A percentile compares a stretch with the other conserved stretches of the same genome.
Conservation (phyloP, 805 yeast genomes). For the Torulaspora maleeae region DNA sequence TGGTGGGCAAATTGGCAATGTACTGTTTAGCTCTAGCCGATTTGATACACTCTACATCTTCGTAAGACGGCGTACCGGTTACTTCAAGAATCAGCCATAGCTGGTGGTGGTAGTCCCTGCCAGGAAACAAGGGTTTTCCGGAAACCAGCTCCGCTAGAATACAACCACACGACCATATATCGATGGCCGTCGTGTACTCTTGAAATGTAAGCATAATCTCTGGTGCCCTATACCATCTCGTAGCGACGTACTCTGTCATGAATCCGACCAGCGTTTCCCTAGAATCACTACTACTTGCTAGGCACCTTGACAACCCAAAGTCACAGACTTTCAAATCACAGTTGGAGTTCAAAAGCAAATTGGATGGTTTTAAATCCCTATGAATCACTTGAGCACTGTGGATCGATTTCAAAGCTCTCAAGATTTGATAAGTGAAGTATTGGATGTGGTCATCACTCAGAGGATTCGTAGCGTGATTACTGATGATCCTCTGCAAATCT, state of each 20-base stretch:
- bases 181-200: constrained; percentile 71
- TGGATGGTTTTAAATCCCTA: constrained; percentile 73
- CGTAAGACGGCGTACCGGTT: constrained; percentile 68
- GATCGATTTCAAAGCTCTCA: constrained; percentile 64
- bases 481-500: constrained; percentile 61
- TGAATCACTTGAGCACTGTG: constrained; percentile 73
- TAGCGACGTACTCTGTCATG: constrained; percentile 78
- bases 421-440: constrained; percentile 63
- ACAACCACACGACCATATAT: constrained; percentile 79
- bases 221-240: constrained; percentile 82
- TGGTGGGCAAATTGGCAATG: constrained; percentile 60
- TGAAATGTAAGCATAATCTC: constrained; percentile 74
- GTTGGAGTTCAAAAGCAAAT: constrained; percentile 58
- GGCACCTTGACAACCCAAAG: constrained; percentile 65
- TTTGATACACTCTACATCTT: constrained; percentile 69
- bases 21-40: constrained; percentile 74
- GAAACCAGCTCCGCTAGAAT: constrained; percentile 64
- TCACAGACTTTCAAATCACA: constrained; percentile 77
- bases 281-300: constrained; percentile 39
- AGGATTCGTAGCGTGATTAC: constrained; percentile 39
- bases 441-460: constrained; percentile 65
- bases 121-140: constrained; percentile 66
- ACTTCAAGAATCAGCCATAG: constrained; percentile 60
- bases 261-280: constrained; percentile 47
- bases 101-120: constrained; percentile 68